These are phyloP conservation scores for Didymella sp. DNA, from an alignment of 2,329 filamentous ascomycete genomes.

Conservation along the genomic window DNA sequence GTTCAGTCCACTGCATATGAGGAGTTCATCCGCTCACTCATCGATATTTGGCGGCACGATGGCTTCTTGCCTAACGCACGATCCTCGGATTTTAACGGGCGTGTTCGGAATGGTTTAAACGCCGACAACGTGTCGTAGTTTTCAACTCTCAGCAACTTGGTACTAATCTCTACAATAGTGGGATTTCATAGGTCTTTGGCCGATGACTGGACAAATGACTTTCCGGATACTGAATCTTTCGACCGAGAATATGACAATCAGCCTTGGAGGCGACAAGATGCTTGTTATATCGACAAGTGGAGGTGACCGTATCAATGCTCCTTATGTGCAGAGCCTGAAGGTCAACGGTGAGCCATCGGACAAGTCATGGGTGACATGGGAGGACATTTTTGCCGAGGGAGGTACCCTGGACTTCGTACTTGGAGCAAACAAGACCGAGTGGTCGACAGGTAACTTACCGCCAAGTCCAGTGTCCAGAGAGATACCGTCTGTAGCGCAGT, in stretches of 20 bases:
- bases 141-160: not conserved
- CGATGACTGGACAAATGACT: conserved; percentile 70
- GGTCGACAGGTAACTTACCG: conserved; percentile 54
- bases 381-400: conserved; percentile 67
- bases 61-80: conserved; percentile 71
- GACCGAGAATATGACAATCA: conserved; percentile 62
- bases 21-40: conserved; percentile 70
- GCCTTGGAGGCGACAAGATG: conserved; percentile 62
- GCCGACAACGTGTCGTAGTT: conserved; percentile 66
- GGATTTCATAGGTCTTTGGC: conserved; percentile 45
- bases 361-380: conserved; percentile 70
- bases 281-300: conserved; percentile 64
- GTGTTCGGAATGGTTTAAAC: conserved; percentile 73
- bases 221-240: conserved; percentile 64
- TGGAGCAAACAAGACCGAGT: not conserved
- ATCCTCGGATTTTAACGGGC: conserved; percentile 73
- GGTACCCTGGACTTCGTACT: conserved; percentile 67
- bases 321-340: conserved; percentile 70
- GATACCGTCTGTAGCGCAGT: not conserved
- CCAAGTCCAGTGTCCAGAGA: conserved; percentile 63
- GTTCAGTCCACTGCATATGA: conserved; percentile 68
- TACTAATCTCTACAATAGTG: conserved; percentile 29
- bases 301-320: conserved; percentile 54
- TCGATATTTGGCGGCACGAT: conserved; percentile 71
- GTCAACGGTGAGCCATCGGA: conserved; percentile 70